These are phyloP conservation scores for Aspergillus haitiensis DNA, from an alignment of 495 filamentous ascomycete genomes.

Conservation along the genomic window DNA sequence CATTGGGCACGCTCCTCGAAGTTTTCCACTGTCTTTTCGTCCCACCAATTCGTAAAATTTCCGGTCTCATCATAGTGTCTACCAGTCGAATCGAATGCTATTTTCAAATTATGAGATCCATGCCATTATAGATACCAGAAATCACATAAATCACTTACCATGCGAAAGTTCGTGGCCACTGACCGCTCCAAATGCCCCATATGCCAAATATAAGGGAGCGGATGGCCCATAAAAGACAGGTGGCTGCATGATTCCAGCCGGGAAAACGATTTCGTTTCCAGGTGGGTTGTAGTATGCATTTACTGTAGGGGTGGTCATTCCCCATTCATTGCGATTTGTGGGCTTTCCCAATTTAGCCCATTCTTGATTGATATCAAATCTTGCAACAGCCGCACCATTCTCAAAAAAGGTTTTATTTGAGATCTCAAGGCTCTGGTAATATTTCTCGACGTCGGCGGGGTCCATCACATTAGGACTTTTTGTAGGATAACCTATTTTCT, in stretches of 20 bases:
- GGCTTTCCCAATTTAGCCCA: constrained; percentile 63
- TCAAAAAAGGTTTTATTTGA: constrained; percentile 57
- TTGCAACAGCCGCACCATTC: constrained; percentile 54
- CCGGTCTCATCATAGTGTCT: constrained; percentile 67
- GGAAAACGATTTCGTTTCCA: constrained; percentile 70
- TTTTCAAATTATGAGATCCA: constrained; percentile 1
- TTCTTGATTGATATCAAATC: constrained; percentile 47
- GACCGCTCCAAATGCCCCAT: constrained; percentile 70
- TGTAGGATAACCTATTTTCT: constrained; percentile 74
- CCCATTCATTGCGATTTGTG: constrained; percentile 62
- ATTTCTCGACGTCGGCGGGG: constrained; percentile 54
- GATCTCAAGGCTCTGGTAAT: constrained; percentile 58
- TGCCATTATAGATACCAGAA: not conserved
- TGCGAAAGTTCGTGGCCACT: constrained; percentile 75
- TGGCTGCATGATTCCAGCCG: constrained; percentile 71
- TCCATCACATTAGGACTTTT: constrained; percentile 63
- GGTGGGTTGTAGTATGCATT: constrained; percentile 67
- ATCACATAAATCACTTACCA: constrained; percentile 33
- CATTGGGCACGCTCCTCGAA: constrained; percentile 67
- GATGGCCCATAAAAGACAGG: constrained; percentile 63
- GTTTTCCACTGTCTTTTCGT: constrained; percentile 58
- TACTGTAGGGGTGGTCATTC: constrained; percentile 60
- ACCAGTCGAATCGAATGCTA: constrained; percentile 69
- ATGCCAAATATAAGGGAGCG: constrained; percentile 64
- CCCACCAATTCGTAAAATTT: constrained; percentile 71